Evolutionary conservation across 352 stramenopile species (phyloP), one percentile per base, ranked within the genome.

Genomic region (Phytopythium kandeliae): DNA sequence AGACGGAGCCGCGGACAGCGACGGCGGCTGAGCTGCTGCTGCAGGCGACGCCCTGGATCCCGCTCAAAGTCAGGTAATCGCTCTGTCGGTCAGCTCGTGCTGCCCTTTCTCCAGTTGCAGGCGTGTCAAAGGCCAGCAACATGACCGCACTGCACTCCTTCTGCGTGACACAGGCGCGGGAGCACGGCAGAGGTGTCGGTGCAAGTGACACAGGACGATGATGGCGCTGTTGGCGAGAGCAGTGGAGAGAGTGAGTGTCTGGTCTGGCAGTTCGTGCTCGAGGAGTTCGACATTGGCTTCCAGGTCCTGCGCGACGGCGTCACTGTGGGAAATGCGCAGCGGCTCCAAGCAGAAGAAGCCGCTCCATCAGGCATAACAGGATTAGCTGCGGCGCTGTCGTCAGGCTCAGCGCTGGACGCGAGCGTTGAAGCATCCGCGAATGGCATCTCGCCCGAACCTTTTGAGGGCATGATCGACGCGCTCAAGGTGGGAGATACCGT

Each of bases 211-310:
- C 37, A 58, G 16, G 40, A 60, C 16, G 44, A 46, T 19, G 53
- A 58, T 16, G 49, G 54, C 17, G n/a, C n/a, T n/a, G n/a, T n/a
- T n/a, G n/a, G n/a, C n/a, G n/a, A n/a, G n/a, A 24, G 22, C 2
- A 17, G 31, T 2, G 52, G 63, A 13, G 57, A 64, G 26, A 30
- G n/a, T 26, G 61, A 83, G 36, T 74, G 60, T 45, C 54, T 84
- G 51, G 62, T 80, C 21, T 89, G 75, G 78, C 75, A 89, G 44
- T 86, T 89, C 45, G 52, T 55, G 47, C 57, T 89, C 3, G 63
- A 84, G 16, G 71, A 85, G 49, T 77, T 62, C 47, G 78, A 89
- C 42, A 58, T 86, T 22, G 72, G 67, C 48, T 86, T 89, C 48
- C 73, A 82, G 55, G 24, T 89, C 40, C 57, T 86, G 19, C 57